Evolutionary conservation across 257 asterid species (phyloP).

Genomic region (Solanum etuberosum): DNA sequence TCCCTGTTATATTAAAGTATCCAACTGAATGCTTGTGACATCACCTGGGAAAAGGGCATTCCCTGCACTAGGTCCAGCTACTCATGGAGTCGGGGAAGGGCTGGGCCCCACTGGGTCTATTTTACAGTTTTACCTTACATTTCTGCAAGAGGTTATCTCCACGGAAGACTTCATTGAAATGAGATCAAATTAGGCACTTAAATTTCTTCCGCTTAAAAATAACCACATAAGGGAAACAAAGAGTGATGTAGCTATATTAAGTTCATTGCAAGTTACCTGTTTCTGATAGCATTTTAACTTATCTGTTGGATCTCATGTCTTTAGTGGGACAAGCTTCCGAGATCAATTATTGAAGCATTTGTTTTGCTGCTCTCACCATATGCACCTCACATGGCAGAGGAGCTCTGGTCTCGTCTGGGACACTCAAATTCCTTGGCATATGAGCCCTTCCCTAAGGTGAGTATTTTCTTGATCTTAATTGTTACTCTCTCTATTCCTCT

Average conservation of each 20-base stretch:
- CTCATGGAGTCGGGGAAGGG: neutral
- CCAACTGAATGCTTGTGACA: neutral
- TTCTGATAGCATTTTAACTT: neutral
- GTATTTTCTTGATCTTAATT: neutral
- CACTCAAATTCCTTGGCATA: slow-evolving; percentile 63
- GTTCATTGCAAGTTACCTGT: neutral
- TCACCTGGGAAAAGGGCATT: neutral
- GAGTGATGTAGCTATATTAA: neutral
- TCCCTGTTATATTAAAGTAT: neutral
- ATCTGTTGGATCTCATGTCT: slow-evolving; percentile 12
- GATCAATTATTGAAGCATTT: slow-evolving; percentile 50
- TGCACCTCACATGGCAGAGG: slow-evolving; percentile 98
- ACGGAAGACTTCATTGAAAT: neutral
- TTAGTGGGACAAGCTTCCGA: slow-evolving; percentile 93
- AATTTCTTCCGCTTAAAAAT: neutral
- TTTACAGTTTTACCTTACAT: neutral
- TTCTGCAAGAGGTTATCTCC: neutral
- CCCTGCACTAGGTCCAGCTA: neutral
- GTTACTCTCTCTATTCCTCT: neutral
- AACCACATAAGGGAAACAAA: neutral
- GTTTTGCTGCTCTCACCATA: slow-evolving; percentile 84
- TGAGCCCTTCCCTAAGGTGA: slow-evolving; percentile 80
- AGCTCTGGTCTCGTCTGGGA: slow-evolving; percentile 89
- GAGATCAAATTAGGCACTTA: neutral
- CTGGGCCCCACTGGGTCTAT: neutral